A percentile compares a stretch with the other conserved stretches of the same genome.
These are phyloP conservation scores for Volvox carteri DNA, from an alignment of 163 green algal species.

Conservation along the genomic window DNA sequence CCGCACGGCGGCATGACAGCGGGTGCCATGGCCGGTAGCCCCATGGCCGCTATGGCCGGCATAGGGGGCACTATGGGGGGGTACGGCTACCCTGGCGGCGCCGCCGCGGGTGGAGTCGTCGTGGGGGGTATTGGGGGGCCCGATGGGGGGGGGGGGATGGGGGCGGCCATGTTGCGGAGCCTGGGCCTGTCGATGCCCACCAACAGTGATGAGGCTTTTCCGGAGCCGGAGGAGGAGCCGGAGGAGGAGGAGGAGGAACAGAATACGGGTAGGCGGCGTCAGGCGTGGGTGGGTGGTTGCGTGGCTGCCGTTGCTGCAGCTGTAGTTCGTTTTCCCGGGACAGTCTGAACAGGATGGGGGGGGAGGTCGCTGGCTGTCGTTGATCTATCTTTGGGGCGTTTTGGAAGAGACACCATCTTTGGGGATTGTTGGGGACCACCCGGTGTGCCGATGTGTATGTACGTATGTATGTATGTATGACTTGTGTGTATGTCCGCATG, in stretches of 20 bases:
- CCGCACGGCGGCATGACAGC: slow-evolving; percentile 1
- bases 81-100: not conserved
- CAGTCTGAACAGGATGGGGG: no score
- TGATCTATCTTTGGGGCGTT: no score
- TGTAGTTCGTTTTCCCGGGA: no score
- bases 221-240: slow-evolving; percentile 16
- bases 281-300: not conserved
- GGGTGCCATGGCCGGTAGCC: not conserved
- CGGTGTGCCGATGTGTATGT: no score
- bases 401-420: no score
- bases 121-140: not conserved
- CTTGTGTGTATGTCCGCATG: no score
- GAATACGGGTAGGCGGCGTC: slow-evolving; percentile 1
- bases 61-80: not conserved
- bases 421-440: no score
- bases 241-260: slow-evolving; percentile 34
- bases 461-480: no score
- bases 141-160: not conserved
- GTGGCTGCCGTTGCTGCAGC: no score
- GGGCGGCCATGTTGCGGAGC: not conserved
- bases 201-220: slow-evolving; percentile 47
- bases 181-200: slow-evolving; percentile 22
- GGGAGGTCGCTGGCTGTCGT: no score
- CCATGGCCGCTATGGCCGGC: not conserved
- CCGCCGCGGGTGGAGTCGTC: not conserved